These are phyloP conservation scores for Silene uniflora DNA, from an alignment of 148 eudicot genomes.

Conservation along the genomic window DNA sequence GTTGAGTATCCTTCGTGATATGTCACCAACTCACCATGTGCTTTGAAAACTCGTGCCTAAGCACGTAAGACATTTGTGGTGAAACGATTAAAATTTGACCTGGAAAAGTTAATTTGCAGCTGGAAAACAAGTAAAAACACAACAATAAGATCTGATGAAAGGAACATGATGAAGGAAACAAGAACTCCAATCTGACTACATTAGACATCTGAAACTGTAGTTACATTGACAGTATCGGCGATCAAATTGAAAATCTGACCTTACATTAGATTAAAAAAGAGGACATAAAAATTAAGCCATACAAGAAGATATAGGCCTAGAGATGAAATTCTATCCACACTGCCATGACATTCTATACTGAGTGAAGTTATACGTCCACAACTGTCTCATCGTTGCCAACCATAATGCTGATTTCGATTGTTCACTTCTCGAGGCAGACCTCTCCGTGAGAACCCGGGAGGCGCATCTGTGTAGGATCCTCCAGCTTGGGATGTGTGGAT, in stretches of 20 bases:
- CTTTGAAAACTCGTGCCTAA: too few species aligned
- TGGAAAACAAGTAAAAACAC: background rate
- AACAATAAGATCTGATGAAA: background rate
- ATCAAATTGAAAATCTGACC: background rate
- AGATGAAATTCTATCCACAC: constrained; percentile 1
- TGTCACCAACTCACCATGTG: too few species aligned
- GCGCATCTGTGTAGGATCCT: constrained; percentile 43
- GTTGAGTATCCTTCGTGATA: too few species aligned
- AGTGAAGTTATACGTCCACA: background rate
- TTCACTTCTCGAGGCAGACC: constrained; percentile 36
- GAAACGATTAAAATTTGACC: too few species aligned
- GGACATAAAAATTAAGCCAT: too few species aligned
- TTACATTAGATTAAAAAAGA: background rate
- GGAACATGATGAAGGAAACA: too few species aligned
- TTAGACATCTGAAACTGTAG: background rate
- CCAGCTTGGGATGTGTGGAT: constrained; percentile 48
- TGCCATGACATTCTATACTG: background rate
- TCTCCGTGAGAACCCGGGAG: constrained; percentile 50
- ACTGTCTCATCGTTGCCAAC: constrained; percentile 49
- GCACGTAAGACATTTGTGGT: too few species aligned
- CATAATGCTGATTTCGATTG: constrained; percentile 56
- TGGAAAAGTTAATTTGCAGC: background rate
- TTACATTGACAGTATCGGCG: background rate
- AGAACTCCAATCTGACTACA: too few species aligned
- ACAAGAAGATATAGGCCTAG: background rate